These are phyloP conservation scores for Rhodotorula mucilaginosa DNA, from an alignment of 1,284 basidiomycete species.

Conservation along the genomic window DNA sequence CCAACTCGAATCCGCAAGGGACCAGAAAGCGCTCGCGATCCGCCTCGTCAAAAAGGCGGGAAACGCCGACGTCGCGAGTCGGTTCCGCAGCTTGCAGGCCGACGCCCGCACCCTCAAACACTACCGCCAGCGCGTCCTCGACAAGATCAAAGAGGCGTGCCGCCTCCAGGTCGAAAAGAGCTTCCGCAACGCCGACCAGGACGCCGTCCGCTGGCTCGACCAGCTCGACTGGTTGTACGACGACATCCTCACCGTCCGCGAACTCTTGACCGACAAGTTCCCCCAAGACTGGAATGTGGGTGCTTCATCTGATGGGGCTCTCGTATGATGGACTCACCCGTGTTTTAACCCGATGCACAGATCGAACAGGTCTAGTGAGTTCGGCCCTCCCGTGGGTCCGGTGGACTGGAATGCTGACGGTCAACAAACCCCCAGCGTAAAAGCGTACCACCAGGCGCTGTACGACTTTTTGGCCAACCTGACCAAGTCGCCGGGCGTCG, in stretches of 20 bases:
- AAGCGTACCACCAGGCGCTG: slow-evolving; percentile 88
- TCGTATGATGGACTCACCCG: neutral
- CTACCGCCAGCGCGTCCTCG: slow-evolving; percentile 86
- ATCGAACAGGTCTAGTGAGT: slow-evolving; percentile 35
- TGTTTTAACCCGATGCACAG: neutral
- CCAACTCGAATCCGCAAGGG: slow-evolving; percentile 86
- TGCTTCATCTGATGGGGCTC: neutral
- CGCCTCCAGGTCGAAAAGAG: slow-evolving; percentile 29
- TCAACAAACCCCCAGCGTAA: slow-evolving; percentile 64
- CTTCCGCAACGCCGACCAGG: slow-evolving; percentile 24
- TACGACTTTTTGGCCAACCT: slow-evolving; percentile 71
- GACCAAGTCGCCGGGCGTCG: slow-evolving; percentile 62
- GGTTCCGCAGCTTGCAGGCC: slow-evolving; percentile 87
- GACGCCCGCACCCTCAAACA: slow-evolving; percentile 93
- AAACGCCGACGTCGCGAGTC: slow-evolving; percentile 80
- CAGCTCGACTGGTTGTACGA: slow-evolving; percentile 87
- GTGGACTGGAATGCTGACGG: neutral
- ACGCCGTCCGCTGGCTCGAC: slow-evolving; percentile 65
- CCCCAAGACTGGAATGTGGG: slow-evolving; percentile 62
- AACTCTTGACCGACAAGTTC: slow-evolving; percentile 83
- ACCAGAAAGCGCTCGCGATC: slow-evolving; percentile 93
- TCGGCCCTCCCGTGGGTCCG: neutral
- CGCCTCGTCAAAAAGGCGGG: slow-evolving; percentile 89
- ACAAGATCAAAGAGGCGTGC: slow-evolving; percentile 64
- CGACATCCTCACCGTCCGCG: slow-evolving; percentile 85